Percentiles rank a stretch among this genome's conserved stretches.
Conservation (phyloP, 1,284 basidiomycete species). For the Volvariella surrecta region DNA sequence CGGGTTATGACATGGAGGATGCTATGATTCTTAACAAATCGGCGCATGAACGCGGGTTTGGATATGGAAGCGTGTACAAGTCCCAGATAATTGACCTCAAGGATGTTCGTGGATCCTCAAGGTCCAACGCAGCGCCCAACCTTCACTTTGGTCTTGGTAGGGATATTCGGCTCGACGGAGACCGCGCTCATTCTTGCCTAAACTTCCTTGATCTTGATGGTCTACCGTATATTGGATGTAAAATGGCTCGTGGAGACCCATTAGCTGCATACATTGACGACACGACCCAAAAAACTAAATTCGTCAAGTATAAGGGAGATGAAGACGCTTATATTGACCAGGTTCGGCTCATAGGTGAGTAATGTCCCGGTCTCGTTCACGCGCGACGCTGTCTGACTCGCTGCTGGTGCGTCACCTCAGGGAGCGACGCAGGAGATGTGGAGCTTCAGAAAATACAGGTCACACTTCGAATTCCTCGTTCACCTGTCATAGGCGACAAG, state of each 20-base stretch:
- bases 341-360: conserved; percentile 82
- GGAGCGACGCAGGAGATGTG: conserved; percentile 78
- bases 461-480: conserved; percentile 88
- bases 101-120: conserved; percentile 63
- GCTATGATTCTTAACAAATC: conserved; percentile 99
- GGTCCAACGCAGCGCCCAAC: conserved; percentile 42
- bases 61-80: conserved; percentile 96
- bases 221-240: conserved; percentile 71
- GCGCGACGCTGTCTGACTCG: neutral
- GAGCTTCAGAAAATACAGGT: conserved; percentile 93
- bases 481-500: conserved; percentile 98
- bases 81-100: conserved; percentile 88
- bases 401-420: conserved; percentile 28
- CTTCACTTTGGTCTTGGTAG: conserved; percentile 85
- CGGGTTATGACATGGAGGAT: conserved; percentile 99
- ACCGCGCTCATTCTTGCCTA: conserved; percentile 45
- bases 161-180: conserved; percentile 58
- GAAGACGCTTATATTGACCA: conserved; percentile 89
- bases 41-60: conserved; percentile 96
- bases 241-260: conserved; percentile 69
- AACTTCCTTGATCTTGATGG: conserved; percentile 81
- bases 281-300: conserved; percentile 73
- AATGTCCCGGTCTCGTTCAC: conserved; percentile 4
- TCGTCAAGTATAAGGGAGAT: conserved; percentile 97
- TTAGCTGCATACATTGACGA: conserved; percentile 88